Evolutionary conservation across 202 grass and related monocot genomes (phyloP).

Genomic region (Musa balbisiana): DNA sequence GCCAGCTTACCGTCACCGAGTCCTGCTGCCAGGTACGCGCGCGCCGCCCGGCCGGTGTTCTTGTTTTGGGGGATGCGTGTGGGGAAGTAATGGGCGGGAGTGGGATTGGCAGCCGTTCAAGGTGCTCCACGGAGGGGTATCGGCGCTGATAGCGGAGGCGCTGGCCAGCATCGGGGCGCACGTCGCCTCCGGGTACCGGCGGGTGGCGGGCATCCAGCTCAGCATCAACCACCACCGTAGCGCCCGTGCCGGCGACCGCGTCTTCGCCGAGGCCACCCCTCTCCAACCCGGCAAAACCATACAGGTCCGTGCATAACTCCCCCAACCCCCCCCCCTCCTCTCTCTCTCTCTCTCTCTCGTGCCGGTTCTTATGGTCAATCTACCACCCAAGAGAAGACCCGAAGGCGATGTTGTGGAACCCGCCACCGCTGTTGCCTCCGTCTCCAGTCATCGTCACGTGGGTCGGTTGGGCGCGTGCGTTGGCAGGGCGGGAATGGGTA

Average conservation of each 20-base stretch:
- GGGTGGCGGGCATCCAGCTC: conserved; percentile 71
- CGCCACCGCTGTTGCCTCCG: no score
- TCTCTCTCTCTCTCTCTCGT: background rate
- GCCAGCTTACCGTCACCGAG: conserved; percentile 37
- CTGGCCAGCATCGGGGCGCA: conserved; percentile 17
- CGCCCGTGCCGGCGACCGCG: conserved; percentile 47
- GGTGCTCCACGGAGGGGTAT: conserved; percentile 14
- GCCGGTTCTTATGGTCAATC: no score
- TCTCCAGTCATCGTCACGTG: no score
- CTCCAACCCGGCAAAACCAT: conserved; percentile 48
- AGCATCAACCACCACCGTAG: conserved; percentile 88
- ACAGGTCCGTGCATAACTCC: conserved; percentile 28
- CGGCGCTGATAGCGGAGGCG: conserved; percentile 12
- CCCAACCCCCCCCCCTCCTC: background rate
- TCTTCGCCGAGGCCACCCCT: conserved; percentile 50
- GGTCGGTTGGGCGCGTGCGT: no score
- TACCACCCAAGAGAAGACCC: no score
- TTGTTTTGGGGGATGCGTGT: background rate
- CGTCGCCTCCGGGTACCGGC: conserved; percentile 27
- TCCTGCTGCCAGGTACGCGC: conserved; percentile 54
- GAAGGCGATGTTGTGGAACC: no score
- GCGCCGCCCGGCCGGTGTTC: background rate
- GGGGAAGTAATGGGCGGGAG: background rate
- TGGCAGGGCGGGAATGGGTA: no score
- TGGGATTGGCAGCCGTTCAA: conserved; percentile 7